A percentile compares a stretch with the other conserved stretches of the same genome.
Conservation (phyloP, 345 rosid species). For the Murraya paniculata region DNA sequence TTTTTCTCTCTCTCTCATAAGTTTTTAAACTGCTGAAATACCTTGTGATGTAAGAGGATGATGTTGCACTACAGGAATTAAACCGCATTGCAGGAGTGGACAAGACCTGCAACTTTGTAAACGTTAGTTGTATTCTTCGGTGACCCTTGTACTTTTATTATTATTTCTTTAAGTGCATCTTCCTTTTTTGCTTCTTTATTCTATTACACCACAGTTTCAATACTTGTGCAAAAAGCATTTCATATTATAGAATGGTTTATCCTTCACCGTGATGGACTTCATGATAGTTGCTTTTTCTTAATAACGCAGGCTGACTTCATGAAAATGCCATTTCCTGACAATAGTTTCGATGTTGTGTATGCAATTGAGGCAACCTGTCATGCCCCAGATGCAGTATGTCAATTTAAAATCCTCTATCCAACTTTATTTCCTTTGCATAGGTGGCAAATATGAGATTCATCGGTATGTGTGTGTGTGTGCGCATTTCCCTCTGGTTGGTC, state of each 20-base stretch:
- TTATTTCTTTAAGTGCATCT: neutral
- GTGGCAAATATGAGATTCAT: neutral
- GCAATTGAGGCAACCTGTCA: slow-evolving; percentile 99
- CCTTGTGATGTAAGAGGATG: neutral
- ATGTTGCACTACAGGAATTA: slow-evolving; percentile 52
- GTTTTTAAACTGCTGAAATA: neutral
- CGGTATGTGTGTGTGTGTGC: too few species aligned
- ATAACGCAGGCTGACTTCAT: slow-evolving; percentile 91
- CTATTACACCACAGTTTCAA: neutral
- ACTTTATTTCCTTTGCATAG: slow-evolving; percentile 4
- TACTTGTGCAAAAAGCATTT: neutral
- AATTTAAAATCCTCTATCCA: slow-evolving; percentile 7
- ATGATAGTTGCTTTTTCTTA: slow-evolving; percentile 13
- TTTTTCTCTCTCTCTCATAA: neutral
- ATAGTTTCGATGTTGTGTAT: slow-evolving; percentile 83
- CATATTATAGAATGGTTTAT: slow-evolving; percentile 1
- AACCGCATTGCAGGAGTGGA: slow-evolving; percentile 81
- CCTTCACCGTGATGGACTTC: neutral
- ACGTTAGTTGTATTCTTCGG: slow-evolving; percentile 47
- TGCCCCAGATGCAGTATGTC: slow-evolving; percentile 96
- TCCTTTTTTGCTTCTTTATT: neutral
- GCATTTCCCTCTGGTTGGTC: neutral
- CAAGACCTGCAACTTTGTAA: slow-evolving; percentile 83
- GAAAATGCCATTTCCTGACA: slow-evolving; percentile 96
- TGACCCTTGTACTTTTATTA: neutral